Base-by-base conservation (phyloP, 441 rosid genomes). In the Gossypium gossypioides region DNA sequence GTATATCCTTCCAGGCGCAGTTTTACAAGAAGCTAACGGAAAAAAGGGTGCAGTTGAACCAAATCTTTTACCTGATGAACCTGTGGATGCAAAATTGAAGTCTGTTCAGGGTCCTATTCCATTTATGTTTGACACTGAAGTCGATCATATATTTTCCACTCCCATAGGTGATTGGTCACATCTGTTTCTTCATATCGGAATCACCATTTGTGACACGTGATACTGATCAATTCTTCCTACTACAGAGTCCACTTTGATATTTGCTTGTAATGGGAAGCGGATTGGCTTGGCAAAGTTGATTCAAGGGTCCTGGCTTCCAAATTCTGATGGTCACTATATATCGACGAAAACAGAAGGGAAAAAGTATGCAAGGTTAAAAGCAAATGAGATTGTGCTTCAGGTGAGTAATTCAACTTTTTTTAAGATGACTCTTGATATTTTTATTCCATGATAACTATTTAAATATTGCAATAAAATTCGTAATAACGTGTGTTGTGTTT, bases 171-270 rank as follows among this genome's bases (percentile, higher is more conserved):
- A 72, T 70, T 77, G 80, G 76, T 61, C 63, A 75, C 71, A 78
- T 75, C 61, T 73, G 63, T 44, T 66, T 44, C 54, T 66, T 60
- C 54, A 48, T 82, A 21, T 65, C 62, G 76, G 61, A 13, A 19
- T 77, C 34, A 59, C 52, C 19, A 62, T 66, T 69, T 44, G 65
- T 74, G 34, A 56, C 54, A 27, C n/a, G 48, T 75, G 60, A 68
- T 55, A 72, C 79, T 86, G 80, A 96, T 79, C 40, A 16, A 29
- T 75, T 77, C 60, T 70, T 75, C 52, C 79, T 44, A 69, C 79
- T 84, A 78, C 86, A 96, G 98, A 96, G 77, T 96, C 98, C 69
- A 86, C 95, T 84, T 84, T 96, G 91, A 76, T 91, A 92, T 93
- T 84, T 84, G 92, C 93, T 80, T 87, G 89, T 79, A 86, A 90